A percentile compares a stretch with the other conserved stretches of the same genome.
Conservation (phyloP, 345 rosid genomes). For the Cardamine resedifolia region DNA sequence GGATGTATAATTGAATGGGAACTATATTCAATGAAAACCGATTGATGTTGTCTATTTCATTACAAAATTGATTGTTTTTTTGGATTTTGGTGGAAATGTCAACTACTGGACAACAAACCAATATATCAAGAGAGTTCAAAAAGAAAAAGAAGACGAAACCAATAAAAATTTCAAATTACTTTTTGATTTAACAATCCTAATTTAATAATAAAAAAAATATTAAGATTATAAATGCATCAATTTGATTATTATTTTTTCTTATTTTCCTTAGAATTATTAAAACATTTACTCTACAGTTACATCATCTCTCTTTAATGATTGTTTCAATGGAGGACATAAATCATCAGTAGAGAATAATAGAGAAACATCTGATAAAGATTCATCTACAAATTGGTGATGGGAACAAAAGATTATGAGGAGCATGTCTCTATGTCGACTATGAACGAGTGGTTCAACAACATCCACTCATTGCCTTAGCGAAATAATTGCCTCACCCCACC, state of each 20-base stretch:
- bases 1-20: neutral
- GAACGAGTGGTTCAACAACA: conserved; percentile 24
- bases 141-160: neutral
- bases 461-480: conserved; percentile 34
- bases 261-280: neutral
- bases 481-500: conserved; percentile 37
- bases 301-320: neutral
- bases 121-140: neutral
- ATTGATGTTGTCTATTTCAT: conserved; percentile 1
- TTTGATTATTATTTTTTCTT: neutral
- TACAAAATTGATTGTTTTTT: conserved; percentile 8
- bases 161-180: neutral
- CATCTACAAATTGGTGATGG: conserved; percentile 19
- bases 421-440: conserved; percentile 16
- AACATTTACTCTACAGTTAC: neutral
- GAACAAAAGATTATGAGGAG: conserved; percentile 26
- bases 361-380: conserved; percentile 15
- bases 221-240: neutral
- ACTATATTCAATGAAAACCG: neutral
- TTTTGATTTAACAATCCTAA: neutral
- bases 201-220: neutral
- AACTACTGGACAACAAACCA: neutral
- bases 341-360: neutral
- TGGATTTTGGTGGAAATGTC: conserved; percentile 18
- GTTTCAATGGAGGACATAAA: neutral